Evolutionary conservation across 164 flowering plant species (phyloP).

Genomic region (Warburgia ugandensis): DNA sequence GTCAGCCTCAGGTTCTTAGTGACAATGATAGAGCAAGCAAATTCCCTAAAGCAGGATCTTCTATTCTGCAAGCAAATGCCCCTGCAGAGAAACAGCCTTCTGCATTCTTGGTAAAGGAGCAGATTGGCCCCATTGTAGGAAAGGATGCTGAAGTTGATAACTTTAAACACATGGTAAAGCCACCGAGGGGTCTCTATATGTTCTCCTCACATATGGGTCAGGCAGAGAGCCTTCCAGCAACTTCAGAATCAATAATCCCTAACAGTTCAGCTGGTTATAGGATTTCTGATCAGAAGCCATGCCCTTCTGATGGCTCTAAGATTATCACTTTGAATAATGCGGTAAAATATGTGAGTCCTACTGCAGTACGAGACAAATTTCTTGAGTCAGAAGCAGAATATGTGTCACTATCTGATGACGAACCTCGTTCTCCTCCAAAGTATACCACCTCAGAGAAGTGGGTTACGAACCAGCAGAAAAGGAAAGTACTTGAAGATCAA

Average conservation of each 20-base stretch:
- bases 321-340: conserved; percentile 9
- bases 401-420: conserved; percentile 20
- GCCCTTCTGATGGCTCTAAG: conserved; percentile 23
- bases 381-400: conserved; percentile 40
- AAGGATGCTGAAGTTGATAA: conserved; percentile 22
- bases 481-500: conserved; percentile 43
- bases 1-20: conserved; percentile 24
- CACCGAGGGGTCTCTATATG: conserved; percentile 24
- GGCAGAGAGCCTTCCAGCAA: conserved; percentile 21
- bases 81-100: conserved; percentile 24
- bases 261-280: conserved; percentile 7
- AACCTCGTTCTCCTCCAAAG: conserved; percentile 47
- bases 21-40: conserved; percentile 16
- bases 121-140: conserved; percentile 32
- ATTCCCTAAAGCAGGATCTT: conserved; percentile 8
- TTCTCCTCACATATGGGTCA: conserved; percentile 19
- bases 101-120: conserved; percentile 23
- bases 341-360: conserved; percentile 10
- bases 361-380: conserved; percentile 15
- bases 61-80: conserved; percentile 24
- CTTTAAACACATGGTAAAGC: conserved; percentile 9
- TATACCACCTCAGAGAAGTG: conserved; percentile 79
- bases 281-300: conserved; percentile 22
- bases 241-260: conserved; percentile 6
- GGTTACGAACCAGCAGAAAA: conserved; percentile 70